Evolutionary conservation across 306 rosid species (phyloP), one percentile per base, ranked within the genome.

Genomic region (Corylus heterophylla): DNA sequence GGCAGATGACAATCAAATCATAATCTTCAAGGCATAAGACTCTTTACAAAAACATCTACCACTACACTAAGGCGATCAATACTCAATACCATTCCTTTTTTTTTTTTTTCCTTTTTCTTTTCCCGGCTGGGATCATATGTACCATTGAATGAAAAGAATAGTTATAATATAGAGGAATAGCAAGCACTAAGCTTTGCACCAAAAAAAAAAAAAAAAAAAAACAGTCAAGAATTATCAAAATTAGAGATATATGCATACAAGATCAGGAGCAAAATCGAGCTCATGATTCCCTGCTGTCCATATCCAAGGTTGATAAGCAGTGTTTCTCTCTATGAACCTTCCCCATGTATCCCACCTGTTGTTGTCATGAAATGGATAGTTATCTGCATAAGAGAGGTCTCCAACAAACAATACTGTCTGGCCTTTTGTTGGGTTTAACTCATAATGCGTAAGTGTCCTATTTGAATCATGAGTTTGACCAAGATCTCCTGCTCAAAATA

Each of bases 291-390:
- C 91, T 0, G 82, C 79, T 22, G 90, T 81, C 90, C 94, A 91
- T 75, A 90, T 86, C 95, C 97, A 93, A 73, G 92, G 93, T 71
- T 93, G 98, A 86, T 90, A 89, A 44, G 98, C 95, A 69, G 83
- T 87, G 85, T 68, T 80, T 84, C 98, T 89, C 76, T 93, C 98
- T 1, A 50, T 25, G 69, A 91, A 93, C 72, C 98, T 89, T 76
- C 93, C 89, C 98, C 98, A 93, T 14, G 97, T 86, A 76, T 91
- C 97, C 97, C 98, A 93, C 61, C 91, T 84, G 25, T 11, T 50
- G 76, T 89, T 91, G 78, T 91, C 97, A 77, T 90, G 97, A 74
- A 84, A 86, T 31, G 93, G 93, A 76, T 90, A 87, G 47, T 83
- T 87, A 80, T 91, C 90, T 0, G 98, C 97, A 72, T 91, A 91